phyloP scores from a whole-genome alignment of 805 yeast species.

The Yarrowia alimentaria region DNA sequence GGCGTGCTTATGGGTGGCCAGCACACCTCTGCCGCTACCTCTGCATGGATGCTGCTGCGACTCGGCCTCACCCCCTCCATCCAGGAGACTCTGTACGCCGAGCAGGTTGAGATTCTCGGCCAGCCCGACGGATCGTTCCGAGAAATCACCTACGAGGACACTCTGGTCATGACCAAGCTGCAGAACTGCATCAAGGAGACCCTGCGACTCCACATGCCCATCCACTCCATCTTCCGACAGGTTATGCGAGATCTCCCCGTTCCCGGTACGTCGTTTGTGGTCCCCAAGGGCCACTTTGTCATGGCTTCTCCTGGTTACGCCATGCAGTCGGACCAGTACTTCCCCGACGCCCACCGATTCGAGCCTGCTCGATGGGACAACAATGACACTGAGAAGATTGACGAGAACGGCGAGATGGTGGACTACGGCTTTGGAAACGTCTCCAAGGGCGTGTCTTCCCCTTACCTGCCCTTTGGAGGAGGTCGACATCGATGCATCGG shows the following conservation, averaged over 20 bases:
- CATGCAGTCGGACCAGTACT: constrained; percentile 69
- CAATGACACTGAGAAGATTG: constrained; percentile 25
- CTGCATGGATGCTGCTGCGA: constrained; percentile 91
- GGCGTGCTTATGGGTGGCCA: constrained; percentile 99
- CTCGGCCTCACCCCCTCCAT: constrained; percentile 82
- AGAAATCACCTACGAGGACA: constrained; percentile 75
- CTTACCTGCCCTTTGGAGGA: constrained; percentile 97
- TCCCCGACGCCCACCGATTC: constrained; percentile 70
- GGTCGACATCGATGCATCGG: constrained; percentile 99
- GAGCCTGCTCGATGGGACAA: constrained; percentile 96
- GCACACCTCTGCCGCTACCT: constrained; percentile 94
- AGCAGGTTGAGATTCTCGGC: constrained; percentile 62
- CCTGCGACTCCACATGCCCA: constrained; percentile 91
- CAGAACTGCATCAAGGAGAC: constrained; percentile 89
- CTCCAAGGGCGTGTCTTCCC: constrained; percentile 92
- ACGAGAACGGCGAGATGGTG: constrained; percentile 44
- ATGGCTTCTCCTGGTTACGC: constrained; percentile 94
- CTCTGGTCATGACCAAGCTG: constrained; percentile 76
- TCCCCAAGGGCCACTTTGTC: constrained; percentile 87
- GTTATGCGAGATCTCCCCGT: constrained; percentile 75
- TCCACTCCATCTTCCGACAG: constrained; percentile 93
- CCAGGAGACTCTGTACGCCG: constrained; percentile 76
- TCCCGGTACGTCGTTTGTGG: constrained; percentile 74
- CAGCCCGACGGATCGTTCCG: constrained; percentile 40
- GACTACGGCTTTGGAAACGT: constrained; percentile 98